A percentile compares a stretch with the other conserved stretches of the same genome.
phyloP scores from a whole-genome alignment of 176 grass and related monocot species.

The Juncus inflexus region DNA sequence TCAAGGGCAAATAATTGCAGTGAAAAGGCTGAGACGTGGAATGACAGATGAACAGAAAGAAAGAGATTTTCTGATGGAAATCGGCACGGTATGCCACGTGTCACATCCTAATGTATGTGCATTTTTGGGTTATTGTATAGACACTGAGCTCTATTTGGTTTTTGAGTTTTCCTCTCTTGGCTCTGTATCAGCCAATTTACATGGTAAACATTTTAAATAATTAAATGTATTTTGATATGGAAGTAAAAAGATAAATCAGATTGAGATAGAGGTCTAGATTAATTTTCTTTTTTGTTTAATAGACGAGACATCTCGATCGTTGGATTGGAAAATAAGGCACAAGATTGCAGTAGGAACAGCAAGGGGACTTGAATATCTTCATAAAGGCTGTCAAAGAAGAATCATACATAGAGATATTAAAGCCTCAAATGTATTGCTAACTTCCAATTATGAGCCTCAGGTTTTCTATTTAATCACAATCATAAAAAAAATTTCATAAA shows the following conservation, averaged over 20 bases:
- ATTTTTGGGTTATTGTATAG: slow-evolving; percentile 78
- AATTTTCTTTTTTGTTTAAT: not conserved
- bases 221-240: too few relatives aligned
- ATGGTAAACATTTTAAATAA: slow-evolving; percentile 30
- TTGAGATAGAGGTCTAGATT: not conserved
- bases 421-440: slow-evolving; percentile 78
- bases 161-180: slow-evolving; percentile 68
- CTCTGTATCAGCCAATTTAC: slow-evolving; percentile 81
- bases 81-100: slow-evolving; percentile 75
- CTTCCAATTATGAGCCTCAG: slow-evolving; percentile 65
- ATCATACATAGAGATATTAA: slow-evolving; percentile 99
- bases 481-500: not conserved
- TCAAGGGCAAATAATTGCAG: slow-evolving; percentile 50
- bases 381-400: slow-evolving; percentile 79
- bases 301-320: slow-evolving; percentile 41
- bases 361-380: slow-evolving; percentile 73
- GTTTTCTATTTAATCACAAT: slow-evolving; percentile 22
- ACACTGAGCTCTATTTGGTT: slow-evolving; percentile 74
- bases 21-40: slow-evolving; percentile 59
- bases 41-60: slow-evolving; percentile 69
- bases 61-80: slow-evolving; percentile 81
- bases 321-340: slow-evolving; percentile 62
- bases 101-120: slow-evolving; percentile 71
- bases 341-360: slow-evolving; percentile 70
- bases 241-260: not conserved